These are phyloP conservation scores for Ustulina deusta DNA, from an alignment of 2,329 filamentous ascomycete genomes.

Conservation along the genomic window DNA sequence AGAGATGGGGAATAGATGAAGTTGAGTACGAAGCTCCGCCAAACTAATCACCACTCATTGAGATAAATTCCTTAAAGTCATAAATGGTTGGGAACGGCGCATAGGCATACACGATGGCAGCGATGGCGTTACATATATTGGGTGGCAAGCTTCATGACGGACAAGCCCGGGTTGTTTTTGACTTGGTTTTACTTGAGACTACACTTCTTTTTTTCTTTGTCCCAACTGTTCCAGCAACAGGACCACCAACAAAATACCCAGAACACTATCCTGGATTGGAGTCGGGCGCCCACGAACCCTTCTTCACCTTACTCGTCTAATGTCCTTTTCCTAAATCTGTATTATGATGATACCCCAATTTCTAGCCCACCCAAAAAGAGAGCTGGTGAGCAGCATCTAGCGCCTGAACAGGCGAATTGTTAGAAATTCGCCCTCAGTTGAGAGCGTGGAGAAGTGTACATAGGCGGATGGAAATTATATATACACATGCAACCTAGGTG, in stretches of 20 bases:
- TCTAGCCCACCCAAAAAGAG: slow-evolving; percentile 15
- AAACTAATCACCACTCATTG: slow-evolving; percentile 34
- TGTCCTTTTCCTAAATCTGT: slow-evolving; percentile 31
- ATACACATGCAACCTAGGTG: slow-evolving; percentile 25
- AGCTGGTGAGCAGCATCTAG: slow-evolving; percentile 28
- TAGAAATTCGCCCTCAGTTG: slow-evolving; percentile 5
- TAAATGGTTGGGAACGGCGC: slow-evolving; percentile 31
- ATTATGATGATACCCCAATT: slow-evolving; percentile 39
- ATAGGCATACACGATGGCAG: slow-evolving; percentile 36
- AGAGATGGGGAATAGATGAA: slow-evolving; percentile 53
- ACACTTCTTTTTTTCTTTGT: slow-evolving; percentile 28
- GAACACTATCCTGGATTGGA: slow-evolving; percentile 32
- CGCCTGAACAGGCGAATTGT: slow-evolving; percentile 17
- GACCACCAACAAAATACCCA: slow-evolving; percentile 36
- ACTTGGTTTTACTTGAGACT: slow-evolving; percentile 26
- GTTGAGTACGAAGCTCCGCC: slow-evolving; percentile 10
- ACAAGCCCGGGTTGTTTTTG: slow-evolving; percentile 18
- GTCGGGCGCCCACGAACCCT: slow-evolving; percentile 19
- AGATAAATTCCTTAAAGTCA: slow-evolving; percentile 29
- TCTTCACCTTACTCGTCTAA: slow-evolving; percentile 29
- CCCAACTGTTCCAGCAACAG: slow-evolving; percentile 35
- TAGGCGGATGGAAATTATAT: slow-evolving; percentile 31
- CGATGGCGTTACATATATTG: slow-evolving; percentile 39
- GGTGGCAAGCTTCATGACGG: slow-evolving; percentile 31
- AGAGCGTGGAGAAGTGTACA: slow-evolving; percentile 32